Conservation (phyloP, 352 stramenopile genomes). For the Globisporangium rhizosaccharum region DNA sequence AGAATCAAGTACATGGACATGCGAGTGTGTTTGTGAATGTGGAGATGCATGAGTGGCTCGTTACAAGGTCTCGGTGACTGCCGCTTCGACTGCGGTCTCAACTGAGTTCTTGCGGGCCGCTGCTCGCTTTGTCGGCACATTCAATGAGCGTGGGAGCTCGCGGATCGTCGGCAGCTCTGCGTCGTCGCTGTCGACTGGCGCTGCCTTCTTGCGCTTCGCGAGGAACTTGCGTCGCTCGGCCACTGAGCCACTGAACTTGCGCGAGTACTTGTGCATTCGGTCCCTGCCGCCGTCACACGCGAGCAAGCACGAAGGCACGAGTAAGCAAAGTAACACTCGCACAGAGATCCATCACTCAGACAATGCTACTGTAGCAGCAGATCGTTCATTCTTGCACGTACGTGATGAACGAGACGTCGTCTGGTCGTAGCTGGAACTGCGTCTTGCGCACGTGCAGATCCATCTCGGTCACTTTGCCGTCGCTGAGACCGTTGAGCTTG, state of each 20-base stretch:
- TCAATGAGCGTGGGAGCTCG: neutral
- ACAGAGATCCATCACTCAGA: neutral
- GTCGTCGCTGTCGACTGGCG: slow-evolving; percentile 28
- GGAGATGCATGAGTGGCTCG: neutral
- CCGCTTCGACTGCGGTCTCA: slow-evolving; percentile 17
- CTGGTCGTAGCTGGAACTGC: slow-evolving; percentile 56
- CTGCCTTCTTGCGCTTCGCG: slow-evolving; percentile 20
- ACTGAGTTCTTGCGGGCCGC: slow-evolving; percentile 4
- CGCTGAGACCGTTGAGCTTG: slow-evolving; percentile 44
- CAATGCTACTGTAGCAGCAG: no score
- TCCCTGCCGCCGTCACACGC: slow-evolving; percentile 25
- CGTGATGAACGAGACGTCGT: slow-evolving; percentile 68
- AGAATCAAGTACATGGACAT: neutral
- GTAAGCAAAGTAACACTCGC: neutral
- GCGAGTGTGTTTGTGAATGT: neutral
- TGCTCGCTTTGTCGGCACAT: slow-evolving; percentile 1
- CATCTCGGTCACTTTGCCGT: slow-evolving; percentile 40
- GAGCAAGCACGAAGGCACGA: neutral
- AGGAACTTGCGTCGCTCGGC: slow-evolving; percentile 77
- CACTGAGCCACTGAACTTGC: slow-evolving; percentile 52
- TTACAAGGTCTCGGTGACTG: slow-evolving; percentile 19
- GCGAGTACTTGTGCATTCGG: slow-evolving; percentile 70
- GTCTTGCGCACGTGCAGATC: slow-evolving; percentile 54
- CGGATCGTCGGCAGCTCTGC: slow-evolving; percentile 8
- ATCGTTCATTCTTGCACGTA: slow-evolving; percentile 18